phyloP scores from a whole-genome alignment of 176 grass and related monocot species.

The Secale cereale region DNA sequence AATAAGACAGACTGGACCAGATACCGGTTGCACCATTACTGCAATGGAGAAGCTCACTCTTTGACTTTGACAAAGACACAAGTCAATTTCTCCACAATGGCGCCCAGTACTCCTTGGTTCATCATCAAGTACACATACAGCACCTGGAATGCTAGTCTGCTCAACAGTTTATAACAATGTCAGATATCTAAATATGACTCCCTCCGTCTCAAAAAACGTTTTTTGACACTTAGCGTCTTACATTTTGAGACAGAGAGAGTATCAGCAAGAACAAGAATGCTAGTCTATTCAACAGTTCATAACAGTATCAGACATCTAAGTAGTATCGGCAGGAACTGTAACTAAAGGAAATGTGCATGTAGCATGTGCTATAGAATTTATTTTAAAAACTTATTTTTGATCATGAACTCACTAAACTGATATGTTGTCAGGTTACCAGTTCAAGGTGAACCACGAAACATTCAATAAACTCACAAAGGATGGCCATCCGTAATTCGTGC shows the following conservation, averaged over 20 bases:
- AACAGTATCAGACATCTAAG: constrained; percentile 21
- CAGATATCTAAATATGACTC: constrained; percentile 12
- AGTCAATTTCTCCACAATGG: constrained; percentile 85
- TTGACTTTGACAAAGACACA: constrained; percentile 60
- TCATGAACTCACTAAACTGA: constrained; percentile 15
- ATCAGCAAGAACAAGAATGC: not conserved
- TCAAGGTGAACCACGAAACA: constrained; percentile 1
- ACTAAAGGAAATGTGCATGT: not conserved
- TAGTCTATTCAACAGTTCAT: constrained; percentile 46
- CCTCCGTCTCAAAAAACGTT: no score
- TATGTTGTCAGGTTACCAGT: constrained; percentile 21
- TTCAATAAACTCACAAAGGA: not conserved
- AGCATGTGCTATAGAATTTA: constrained; percentile 12
- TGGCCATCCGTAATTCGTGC: not conserved
- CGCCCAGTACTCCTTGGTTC: constrained; percentile 74
- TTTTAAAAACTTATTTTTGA: not conserved
- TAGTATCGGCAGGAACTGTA: constrained; percentile 9
- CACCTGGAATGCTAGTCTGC: constrained; percentile 80
- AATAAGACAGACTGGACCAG: constrained; percentile 93
- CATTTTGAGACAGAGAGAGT: no score
- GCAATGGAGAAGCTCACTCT: constrained; percentile 84
- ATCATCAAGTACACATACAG: constrained; percentile 93
- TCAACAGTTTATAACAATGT: constrained; percentile 33
- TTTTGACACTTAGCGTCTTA: no score
- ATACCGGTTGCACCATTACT: constrained; percentile 93